Evolutionary conservation across 805 yeast species (phyloP), one percentile per base, ranked within the genome.

Genomic region (Schizosaccharomyces japonicus): DNA sequence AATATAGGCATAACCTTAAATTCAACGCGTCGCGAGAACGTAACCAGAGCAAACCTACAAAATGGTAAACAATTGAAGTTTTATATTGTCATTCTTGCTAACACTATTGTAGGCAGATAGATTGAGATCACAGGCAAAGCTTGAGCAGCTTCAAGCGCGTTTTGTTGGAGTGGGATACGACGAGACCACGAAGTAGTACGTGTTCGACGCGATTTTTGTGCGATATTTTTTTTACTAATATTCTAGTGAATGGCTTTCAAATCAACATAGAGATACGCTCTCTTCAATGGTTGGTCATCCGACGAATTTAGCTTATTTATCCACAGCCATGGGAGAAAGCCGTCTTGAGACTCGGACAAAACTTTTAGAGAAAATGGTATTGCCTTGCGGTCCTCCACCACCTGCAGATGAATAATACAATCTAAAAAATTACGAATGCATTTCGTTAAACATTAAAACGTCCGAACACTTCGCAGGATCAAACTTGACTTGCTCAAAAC

Each of bases 91-190:
- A n/a, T n/a, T n/a, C n/a, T n/a, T n/a, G n/a, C n/a, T n/a, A n/a
- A n/a, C 17, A 36, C 27, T 6, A 15, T 36, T 42, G 32, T 30
- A 51, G 55, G 56, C 57, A 25, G 57, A 54, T 36, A 51, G 51
- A 32, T 47, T 54, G 21, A 53, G 56, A 17, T 52, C 54, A 3
- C 56, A 54, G 39, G 54, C 54, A 29, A 56, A 54, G 31, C 50
- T 54, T 13, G 56, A 54, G 28, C 56, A 53, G 40, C 45, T 54
- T 3, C 56, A 54, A 46, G 42, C 51, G 17, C 52, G 56, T 2
- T 53, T 79, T 56, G 64, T 78, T 21, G 94, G 93, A 1, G 59
- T 85, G 1, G 95, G 95, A 0, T 69, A 74, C 56, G 68, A 84
- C 7, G 76, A 74, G 48, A 83, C 92, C 0, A 66, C 78, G 0